phyloP scores from a whole-genome alignment of 2,329 filamentous ascomycete species.

The Microdochium nivale region DNA sequence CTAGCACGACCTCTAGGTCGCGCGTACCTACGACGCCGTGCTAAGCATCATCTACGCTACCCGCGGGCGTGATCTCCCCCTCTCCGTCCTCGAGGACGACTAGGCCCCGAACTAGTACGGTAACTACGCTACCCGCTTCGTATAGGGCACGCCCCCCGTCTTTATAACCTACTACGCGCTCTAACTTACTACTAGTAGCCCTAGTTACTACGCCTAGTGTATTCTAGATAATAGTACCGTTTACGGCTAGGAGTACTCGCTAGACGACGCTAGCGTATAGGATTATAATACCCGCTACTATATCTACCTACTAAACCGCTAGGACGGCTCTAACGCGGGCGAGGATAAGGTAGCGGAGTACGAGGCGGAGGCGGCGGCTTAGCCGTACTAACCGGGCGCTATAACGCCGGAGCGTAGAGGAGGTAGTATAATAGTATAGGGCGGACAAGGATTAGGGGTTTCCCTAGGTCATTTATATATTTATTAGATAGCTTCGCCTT shows the following conservation, averaged over 20 bases:
- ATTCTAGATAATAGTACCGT: not conserved
- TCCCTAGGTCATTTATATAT: not conserved
- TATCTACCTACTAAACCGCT: not conserved
- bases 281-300: not conserved
- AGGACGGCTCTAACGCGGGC: not conserved
- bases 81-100: not conserved
- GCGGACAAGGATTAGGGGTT: not conserved
- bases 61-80: not conserved
- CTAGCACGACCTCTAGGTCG: not conserved
- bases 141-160: not conserved
- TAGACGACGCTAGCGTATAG: not conserved
- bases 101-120: not conserved
- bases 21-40: not conserved
- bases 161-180: not conserved
- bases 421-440: not conserved
- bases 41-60: not conserved
- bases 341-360: not conserved
- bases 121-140: not conserved
- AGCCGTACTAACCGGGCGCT: not conserved
- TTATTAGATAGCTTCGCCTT: not conserved
- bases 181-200: not conserved
- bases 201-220: not conserved
- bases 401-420: not conserved
- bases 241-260: not conserved
- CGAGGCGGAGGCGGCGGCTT: not conserved